These are phyloP conservation scores for Zea mays DNA, from an alignment of 176 grass and related monocot species.

Conservation along the genomic window DNA sequence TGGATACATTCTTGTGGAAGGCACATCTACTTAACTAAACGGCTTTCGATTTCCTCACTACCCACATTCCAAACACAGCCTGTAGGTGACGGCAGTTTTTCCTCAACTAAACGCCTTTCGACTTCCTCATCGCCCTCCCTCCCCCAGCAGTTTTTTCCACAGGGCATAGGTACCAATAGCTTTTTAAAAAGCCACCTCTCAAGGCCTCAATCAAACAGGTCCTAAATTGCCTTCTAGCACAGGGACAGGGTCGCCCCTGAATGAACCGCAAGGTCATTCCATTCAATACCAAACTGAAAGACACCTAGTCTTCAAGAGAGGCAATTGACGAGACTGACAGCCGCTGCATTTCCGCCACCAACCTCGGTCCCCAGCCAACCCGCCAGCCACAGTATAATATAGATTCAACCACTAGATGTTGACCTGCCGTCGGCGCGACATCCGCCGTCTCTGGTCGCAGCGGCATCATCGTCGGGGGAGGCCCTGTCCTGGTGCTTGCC, in stretches of 20 bases:
- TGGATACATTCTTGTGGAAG: no score
- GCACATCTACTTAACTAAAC: no score
- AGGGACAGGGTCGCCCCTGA: neutral
- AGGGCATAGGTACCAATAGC: no score
- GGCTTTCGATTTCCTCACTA: no score
- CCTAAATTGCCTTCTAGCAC: neutral
- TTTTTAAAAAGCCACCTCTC: no score
- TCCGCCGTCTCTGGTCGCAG: slow-evolving; percentile 21
- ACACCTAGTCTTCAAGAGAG: neutral
- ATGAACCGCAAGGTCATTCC: neutral
- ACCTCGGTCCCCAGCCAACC: neutral
- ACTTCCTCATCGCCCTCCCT: no score
- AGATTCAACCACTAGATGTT: neutral
- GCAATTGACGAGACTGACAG: no score
- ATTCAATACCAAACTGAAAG: slow-evolving; percentile 11
- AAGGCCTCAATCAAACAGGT: neutral
- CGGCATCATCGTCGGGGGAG: neutral
- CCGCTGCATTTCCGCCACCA: no score
- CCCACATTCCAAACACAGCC: no score
- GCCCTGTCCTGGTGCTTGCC: slow-evolving; percentile 42
- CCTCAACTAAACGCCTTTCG: no score
- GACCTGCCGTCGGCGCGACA: neutral
- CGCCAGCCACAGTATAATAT: neutral
- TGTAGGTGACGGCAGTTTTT: no score
- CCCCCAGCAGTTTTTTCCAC: no score